Evolutionary conservation across 352 stramenopile genomes (phyloP).

Genomic region (Phytophthora meadii): DNA sequence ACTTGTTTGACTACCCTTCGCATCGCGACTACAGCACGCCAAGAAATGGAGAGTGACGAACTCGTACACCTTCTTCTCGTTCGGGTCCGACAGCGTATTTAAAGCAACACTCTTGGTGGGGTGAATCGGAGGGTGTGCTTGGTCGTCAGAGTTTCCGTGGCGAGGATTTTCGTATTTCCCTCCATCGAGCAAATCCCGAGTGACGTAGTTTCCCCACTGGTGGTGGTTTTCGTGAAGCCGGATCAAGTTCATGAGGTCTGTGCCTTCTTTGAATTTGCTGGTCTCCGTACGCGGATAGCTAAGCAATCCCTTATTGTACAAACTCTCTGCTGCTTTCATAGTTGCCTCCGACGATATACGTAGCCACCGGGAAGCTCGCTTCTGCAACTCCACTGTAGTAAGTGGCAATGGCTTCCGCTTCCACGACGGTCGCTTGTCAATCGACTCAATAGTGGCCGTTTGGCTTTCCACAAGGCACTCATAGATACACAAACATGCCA

Average conservation of each 20-base stretch:
- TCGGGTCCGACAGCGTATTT: conserved; percentile 73
- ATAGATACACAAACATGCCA: conserved; percentile 94
- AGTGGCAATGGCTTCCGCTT: conserved; percentile 97
- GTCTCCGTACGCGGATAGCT: conserved; percentile 99
- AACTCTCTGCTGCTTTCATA: conserved; percentile 95
- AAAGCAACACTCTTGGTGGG: conserved; percentile 94
- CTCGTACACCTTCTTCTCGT: conserved; percentile 97
- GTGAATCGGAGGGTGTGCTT: conserved; percentile 99
- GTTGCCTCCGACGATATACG: conserved; percentile 96
- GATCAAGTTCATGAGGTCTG: conserved; percentile 88
- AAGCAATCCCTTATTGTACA: conserved; percentile 99
- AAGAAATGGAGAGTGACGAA: conserved; percentile 98
- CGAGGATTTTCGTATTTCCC: conserved; percentile 87
- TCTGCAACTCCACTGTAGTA: conserved; percentile 99
- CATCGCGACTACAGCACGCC: conserved; percentile 97
- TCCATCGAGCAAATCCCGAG: conserved; percentile 54
- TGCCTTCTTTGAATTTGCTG: conserved; percentile 96
- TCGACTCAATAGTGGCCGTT: conserved; percentile 64
- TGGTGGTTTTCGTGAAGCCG: conserved; percentile 72
- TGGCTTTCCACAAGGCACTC: conserved; percentile 74
- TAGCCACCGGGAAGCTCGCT: conserved; percentile 95
- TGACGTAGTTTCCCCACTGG: conserved; percentile 86
- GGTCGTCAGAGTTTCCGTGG: conserved; percentile 94
- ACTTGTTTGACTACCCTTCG: conserved; percentile 88
- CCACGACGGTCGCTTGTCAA: conserved; percentile 85